Percentiles rank a stretch among this genome's conserved stretches.
Evolutionary conservation across 805 yeast species (phyloP).

Genomic region (Suhomyces faveliae): DNA sequence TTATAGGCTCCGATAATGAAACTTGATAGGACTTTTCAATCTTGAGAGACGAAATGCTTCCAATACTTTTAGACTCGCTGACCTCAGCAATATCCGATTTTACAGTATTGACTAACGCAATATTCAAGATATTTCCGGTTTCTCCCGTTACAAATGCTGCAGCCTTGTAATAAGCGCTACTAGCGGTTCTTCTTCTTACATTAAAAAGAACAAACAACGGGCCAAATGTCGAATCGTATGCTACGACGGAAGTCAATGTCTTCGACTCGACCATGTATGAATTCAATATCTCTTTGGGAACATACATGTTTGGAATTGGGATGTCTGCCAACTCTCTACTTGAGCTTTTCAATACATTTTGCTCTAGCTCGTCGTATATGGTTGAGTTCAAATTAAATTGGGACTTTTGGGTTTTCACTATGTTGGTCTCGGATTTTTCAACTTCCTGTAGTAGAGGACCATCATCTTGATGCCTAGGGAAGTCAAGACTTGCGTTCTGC

Average conservation of each 20-base stretch:
- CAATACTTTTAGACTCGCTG: background rate
- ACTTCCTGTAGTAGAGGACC: constrained; percentile 8
- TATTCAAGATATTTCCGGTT: constrained; percentile 26
- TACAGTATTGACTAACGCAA: constrained; percentile 13
- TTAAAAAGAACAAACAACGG: constrained; percentile 19
- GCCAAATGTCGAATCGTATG: constrained; percentile 39
- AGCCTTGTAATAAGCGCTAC: constrained; percentile 7
- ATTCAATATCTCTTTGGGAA: constrained; percentile 23
- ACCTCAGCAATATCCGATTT: background rate
- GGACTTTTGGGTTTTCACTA: constrained; percentile 2
- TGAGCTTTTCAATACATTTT: background rate
- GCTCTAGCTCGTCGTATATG: background rate
- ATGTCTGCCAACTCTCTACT: background rate
- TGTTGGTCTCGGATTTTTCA: background rate
- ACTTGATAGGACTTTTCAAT: constrained; percentile 4
- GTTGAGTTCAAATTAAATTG: background rate
- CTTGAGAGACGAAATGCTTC: background rate
- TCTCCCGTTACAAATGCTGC: constrained; percentile 33
- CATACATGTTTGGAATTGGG: constrained; percentile 13
- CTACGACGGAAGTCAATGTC: constrained; percentile 20
- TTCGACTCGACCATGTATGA: constrained; percentile 24
- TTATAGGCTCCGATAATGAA: constrained; percentile 32
- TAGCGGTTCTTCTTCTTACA: constrained; percentile 9
- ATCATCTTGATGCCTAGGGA: constrained; percentile 8
- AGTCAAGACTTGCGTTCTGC: background rate